A percentile compares a stretch with the other conserved stretches of the same genome.
Conservation (phyloP, 2,329 filamentous ascomycete species). For the Capronia americana region DNA sequence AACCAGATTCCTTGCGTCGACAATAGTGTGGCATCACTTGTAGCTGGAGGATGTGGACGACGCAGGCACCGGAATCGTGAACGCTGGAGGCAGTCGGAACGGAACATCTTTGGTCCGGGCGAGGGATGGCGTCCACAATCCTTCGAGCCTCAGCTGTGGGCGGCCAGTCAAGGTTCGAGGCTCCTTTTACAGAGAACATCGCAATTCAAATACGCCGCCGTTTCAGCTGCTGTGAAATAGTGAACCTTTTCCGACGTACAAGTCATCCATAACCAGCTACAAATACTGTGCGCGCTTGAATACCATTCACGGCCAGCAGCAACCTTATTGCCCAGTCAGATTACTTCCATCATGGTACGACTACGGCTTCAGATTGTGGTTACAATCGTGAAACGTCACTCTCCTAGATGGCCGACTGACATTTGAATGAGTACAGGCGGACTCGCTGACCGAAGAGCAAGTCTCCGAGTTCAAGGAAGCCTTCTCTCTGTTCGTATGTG, state of each 20-base stretch:
- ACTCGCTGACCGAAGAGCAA: constrained; percentile 99
- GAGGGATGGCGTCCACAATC: not conserved
- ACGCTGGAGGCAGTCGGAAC: not conserved
- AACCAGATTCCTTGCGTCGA: not conserved
- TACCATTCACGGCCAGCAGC: not conserved
- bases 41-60: not conserved
- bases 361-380: constrained; percentile 13
- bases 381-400: constrained; percentile 27
- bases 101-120: not conserved
- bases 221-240: constrained; percentile 19
- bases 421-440: constrained; percentile 68
- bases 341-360: constrained; percentile 30
- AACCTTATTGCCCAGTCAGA: not conserved
- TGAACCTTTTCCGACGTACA: constrained; percentile 1
- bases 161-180: constrained; percentile 9
- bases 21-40: not conserved
- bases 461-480: constrained; percentile 99
- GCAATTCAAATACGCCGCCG: constrained; percentile 12
- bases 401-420: constrained; percentile 23
- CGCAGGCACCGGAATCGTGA: not conserved
- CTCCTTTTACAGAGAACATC: constrained; percentile 11
- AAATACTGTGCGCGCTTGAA: constrained; percentile 5
- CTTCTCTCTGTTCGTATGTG: constrained; percentile 98
- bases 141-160: constrained; percentile 4
- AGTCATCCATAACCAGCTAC: not conserved